A percentile compares a stretch with the other conserved stretches of the same genome.
Evolutionary conservation across 139 green algal species (phyloP).

Genomic region (Chlorella sp.): DNA sequence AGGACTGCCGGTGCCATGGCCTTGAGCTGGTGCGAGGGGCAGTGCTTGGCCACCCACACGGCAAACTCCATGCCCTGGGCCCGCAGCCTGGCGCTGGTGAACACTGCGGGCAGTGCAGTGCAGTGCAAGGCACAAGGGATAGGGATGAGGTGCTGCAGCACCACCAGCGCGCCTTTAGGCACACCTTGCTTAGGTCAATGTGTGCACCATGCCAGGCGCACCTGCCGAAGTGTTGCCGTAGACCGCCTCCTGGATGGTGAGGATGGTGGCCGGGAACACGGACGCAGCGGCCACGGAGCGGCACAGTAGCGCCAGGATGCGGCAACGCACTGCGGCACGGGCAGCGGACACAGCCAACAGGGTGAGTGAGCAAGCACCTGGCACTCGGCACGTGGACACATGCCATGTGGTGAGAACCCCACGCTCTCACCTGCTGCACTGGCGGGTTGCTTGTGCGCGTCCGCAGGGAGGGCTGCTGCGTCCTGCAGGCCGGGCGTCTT

Average conservation of each 20-base stretch:
- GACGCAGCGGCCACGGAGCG: slow-evolving; percentile 72
- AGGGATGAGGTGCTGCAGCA: neutral
- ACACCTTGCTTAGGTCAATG: too few relatives aligned
- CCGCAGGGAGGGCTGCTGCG: neutral
- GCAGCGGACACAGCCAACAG: neutral
- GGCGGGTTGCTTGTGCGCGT: neutral
- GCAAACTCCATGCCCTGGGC: slow-evolving; percentile 82
- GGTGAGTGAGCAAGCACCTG: too few relatives aligned
- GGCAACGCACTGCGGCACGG: slow-evolving; percentile 8
- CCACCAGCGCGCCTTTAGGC: too few relatives aligned
- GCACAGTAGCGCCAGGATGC: slow-evolving; percentile 13
- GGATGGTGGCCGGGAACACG: slow-evolving; percentile 53
- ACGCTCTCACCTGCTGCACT: slow-evolving; percentile 12
- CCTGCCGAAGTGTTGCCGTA: neutral
- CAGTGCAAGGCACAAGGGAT: neutral
- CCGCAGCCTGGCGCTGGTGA: neutral
- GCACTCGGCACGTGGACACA: too few relatives aligned
- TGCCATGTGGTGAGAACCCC: too few relatives aligned
- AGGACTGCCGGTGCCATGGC: slow-evolving; percentile 45
- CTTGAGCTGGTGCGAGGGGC: slow-evolving; percentile 46
- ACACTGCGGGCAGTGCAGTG: neutral
- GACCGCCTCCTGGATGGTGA: slow-evolving; percentile 31
- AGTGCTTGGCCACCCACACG: slow-evolving; percentile 80
- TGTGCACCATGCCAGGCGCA: neutral
- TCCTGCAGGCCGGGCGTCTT: neutral